phyloP scores from a whole-genome alignment of 2,329 filamentous ascomycete genomes.

The Magnaporthiopsis poae region DNA sequence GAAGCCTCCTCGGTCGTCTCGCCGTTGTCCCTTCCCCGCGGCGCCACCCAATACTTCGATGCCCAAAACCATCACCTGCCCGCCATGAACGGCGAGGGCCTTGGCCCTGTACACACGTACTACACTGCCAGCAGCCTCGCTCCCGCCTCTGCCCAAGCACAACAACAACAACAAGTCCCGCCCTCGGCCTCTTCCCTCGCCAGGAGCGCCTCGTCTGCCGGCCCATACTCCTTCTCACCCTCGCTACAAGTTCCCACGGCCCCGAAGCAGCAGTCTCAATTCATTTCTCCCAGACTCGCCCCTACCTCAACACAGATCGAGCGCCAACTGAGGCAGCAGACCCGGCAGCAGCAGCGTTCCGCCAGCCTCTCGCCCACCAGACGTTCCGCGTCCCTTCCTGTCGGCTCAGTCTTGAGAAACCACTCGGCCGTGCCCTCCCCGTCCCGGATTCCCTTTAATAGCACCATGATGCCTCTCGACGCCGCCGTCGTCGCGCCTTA shows the following conservation, averaged over 20 bases:
- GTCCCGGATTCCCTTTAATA: neutral
- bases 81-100: constrained; percentile 12
- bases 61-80: constrained; percentile 16
- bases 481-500: neutral
- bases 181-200: neutral
- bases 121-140: neutral
- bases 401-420: constrained; percentile 7
- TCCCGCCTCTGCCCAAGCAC: constrained; percentile 14
- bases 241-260: constrained; percentile 12
- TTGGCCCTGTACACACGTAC: constrained; percentile 8
- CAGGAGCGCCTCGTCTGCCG: constrained; percentile 1
- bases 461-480: constrained; percentile 5
- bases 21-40: constrained; percentile 28
- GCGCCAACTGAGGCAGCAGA: constrained; percentile 12
- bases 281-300: constrained; percentile 18
- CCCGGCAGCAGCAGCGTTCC: constrained; percentile 18
- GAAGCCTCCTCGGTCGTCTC: constrained; percentile 28
- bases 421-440: constrained; percentile 17
- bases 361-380: constrained; percentile 24
- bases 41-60: constrained; percentile 30
- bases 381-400: constrained; percentile 7
- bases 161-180: neutral
- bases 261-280: constrained; percentile 15
- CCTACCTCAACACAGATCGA: constrained; percentile 16
- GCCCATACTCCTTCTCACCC: constrained; percentile 16